Evolutionary conservation across 495 filamentous ascomycete genomes (phyloP).

Genomic region (Collariella sp.): DNA sequence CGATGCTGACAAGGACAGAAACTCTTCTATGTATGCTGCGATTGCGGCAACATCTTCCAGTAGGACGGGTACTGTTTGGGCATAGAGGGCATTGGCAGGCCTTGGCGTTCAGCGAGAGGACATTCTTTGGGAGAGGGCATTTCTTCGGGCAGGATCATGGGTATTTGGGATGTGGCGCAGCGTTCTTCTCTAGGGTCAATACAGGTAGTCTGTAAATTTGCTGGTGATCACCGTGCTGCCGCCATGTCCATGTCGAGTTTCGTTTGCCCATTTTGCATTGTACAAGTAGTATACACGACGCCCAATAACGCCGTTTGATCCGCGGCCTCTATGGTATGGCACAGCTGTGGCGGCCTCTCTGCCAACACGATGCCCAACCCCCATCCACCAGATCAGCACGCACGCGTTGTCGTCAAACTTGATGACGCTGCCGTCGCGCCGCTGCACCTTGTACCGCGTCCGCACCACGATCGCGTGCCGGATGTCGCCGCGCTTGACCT

Average conservation of each 20-base stretch:
- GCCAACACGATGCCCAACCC: background rate
- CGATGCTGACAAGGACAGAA: slow-evolving; percentile 50
- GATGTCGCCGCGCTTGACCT: slow-evolving; percentile 94
- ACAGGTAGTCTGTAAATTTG: background rate
- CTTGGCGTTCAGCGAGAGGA: slow-evolving; percentile 11
- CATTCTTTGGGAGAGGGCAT: no score
- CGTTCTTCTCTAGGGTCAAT: slow-evolving; percentile 3
- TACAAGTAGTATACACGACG: slow-evolving; percentile 20
- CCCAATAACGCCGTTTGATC: slow-evolving; percentile 10
- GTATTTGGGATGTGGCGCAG: background rate
- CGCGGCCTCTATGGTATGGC: background rate
- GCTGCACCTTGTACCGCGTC: slow-evolving; percentile 74
- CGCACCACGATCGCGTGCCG: slow-evolving; percentile 93
- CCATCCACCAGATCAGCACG: slow-evolving; percentile 58
- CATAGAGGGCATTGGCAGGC: background rate
- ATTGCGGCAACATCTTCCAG: slow-evolving; percentile 80
- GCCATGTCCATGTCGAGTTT: background rate
- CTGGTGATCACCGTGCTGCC: background rate
- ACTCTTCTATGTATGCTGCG: slow-evolving; percentile 95
- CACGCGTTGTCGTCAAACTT: slow-evolving; percentile 97
- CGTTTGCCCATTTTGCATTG: slow-evolving; percentile 2
- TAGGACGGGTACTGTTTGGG: slow-evolving; percentile 21
- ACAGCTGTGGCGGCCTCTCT: no score
- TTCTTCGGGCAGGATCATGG: background rate
- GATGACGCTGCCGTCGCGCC: slow-evolving; percentile 79